Base-by-base conservation (phyloP, 2,329 filamentous ascomycete species). In the Claviceps spartinae region DNA sequence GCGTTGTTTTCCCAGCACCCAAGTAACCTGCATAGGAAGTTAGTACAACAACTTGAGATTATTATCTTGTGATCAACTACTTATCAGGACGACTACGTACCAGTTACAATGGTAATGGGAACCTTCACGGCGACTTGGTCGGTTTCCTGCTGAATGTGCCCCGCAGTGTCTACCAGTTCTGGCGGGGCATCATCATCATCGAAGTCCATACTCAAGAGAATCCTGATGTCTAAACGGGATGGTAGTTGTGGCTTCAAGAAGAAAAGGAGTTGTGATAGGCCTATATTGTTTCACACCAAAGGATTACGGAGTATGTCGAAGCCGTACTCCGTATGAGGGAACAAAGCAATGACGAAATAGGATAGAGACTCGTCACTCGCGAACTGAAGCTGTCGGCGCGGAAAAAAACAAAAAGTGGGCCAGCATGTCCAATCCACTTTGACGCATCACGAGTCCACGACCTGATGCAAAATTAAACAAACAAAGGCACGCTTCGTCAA, bases 1-100 rank as follows among this genome's bases (percentile, higher is more conserved):
- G 70, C 0, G 91, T 97, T 0, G 91, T 97, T 69, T 98, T 98
- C 18, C 93, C 93, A 8, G 93, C 88, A 18, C 93, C 93, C 4
- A 98, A 78, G 63, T 98, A 98, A 3, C 93, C 88, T 93, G 56
- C 2, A 30, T 16, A n/a, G 4, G 16, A 14, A 22, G 43, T 52
- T 24, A 49, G 41, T 34, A 37, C 22, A 26, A 18, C 9, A 34
- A 34, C 30, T 34, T 34, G 9, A 34, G 9, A 34, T 11, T 4
- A 4, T 4, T 34, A 11, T 11, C 9, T 34, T 9, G 3, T 34
- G 30, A 34, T 34, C 20, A 24, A 49, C n/a, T 7, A 18, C 2
- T 22, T n/a, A 14, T n/a, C 20, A 4, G 40, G 14, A 30, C 11
- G 9, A 20, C 6, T 20, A 51, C 53, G 20, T 71, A 82, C 83